Evolutionary conservation across 164 flowering plant genomes (phyloP).

Genomic region (Annona squamosa): DNA sequence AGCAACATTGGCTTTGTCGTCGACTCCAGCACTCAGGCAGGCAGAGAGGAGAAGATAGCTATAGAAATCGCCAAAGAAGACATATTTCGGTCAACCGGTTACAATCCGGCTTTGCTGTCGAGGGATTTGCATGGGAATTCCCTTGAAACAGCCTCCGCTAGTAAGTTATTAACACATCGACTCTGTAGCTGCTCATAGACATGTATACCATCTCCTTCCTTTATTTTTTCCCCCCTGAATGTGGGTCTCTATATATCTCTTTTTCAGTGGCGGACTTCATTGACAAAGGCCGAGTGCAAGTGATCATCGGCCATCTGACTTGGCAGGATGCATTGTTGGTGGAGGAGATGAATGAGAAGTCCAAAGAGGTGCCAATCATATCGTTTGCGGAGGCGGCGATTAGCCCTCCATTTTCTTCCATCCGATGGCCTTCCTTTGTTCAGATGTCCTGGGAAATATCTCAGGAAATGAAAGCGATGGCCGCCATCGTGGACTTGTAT

Average conservation of each 20-base stretch:
- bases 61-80: constrained; percentile 27
- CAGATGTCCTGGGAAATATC: constrained; percentile 22
- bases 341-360: constrained; percentile 18
- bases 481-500: constrained; percentile 22
- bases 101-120: constrained; percentile 17
- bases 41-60: constrained; percentile 31
- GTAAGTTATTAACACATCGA: constrained; percentile 8
- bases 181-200: background rate
- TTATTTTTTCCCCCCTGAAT: too few relatives aligned
- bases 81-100: constrained; percentile 11
- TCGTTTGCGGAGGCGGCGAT: constrained; percentile 23
- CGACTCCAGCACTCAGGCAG: constrained; percentile 22
- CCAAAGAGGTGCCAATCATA: constrained; percentile 29
- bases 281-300: constrained; percentile 19
- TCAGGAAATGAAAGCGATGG: constrained; percentile 27
- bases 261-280: constrained; percentile 29
- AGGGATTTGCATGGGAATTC: constrained; percentile 15
- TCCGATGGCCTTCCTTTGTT: constrained; percentile 33
- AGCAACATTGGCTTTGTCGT: constrained; percentile 24
- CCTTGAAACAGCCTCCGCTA: constrained; percentile 21
- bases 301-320: constrained; percentile 28
- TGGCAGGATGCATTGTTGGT: constrained; percentile 24
- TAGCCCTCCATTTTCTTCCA: constrained; percentile 12
- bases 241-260: background rate
- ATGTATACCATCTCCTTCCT: background rate